Base-by-base conservation (phyloP, 106 monocot species). In the Gastrodia elata region DNA sequence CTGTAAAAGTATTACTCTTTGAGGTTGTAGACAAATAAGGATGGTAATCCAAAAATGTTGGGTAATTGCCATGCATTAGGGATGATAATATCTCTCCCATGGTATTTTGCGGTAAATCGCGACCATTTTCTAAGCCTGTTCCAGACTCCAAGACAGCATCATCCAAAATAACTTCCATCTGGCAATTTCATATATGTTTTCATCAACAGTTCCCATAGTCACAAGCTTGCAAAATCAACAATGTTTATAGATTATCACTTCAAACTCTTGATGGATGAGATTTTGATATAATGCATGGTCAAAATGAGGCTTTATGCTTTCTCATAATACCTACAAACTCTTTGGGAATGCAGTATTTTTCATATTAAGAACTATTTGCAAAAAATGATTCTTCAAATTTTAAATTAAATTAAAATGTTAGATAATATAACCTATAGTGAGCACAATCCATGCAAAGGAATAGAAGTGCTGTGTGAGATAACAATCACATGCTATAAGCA, bases 61-160 rank as follows among this genome's bases (percentile, higher is more conserved):
- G 14, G 3, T 13, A 4, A 30, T 14, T 13, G 7, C 13, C 57
- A 58, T 32, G 30, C 22, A 32, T 61, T 61, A 94, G 89, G 83
- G 91, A 75, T 26, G 95, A 85, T 22, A 92, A 72, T 58, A 96
- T 96, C 78, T 96, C 92, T 44, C 92, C 96, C 92, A 96, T 96
- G 14, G 92, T 96, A 75, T 81, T 89, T 84, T 96, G 92, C 3
- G 92, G 84, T 22, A 92, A 77, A 76, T 90, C 92, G 52, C 75
- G 74, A 18, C 72, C 75, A 75, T 92, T 70, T 49, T 84, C 77
- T 25, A 84, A 27, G 35, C 76, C 86, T 36, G 77, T 58, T 69
- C 89, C 82, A 39, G 87, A 83, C 46, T 94, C 81, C 8, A 96
- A 87, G 30, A 96, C 86, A 42, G 92, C 96, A 58, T 92, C 96